These are phyloP conservation scores for Abrus precatorius DNA, from an alignment of 306 rosid genomes.

Conservation along the genomic window DNA sequence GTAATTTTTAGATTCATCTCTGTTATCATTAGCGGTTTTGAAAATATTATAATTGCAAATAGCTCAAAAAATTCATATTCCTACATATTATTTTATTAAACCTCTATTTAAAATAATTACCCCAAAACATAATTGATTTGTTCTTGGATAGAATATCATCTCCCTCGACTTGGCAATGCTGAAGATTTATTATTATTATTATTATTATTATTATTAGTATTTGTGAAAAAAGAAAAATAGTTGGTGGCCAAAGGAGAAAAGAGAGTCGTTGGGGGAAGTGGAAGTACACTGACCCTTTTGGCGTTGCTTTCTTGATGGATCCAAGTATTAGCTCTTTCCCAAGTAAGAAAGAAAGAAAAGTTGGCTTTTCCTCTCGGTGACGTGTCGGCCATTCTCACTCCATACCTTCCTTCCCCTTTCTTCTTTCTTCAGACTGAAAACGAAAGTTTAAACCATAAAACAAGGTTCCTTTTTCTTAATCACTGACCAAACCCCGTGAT, in stretches of 20 bases:
- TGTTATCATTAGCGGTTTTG: too few relatives aligned
- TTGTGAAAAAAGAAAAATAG: background rate
- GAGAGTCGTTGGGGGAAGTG: slow-evolving; percentile 15
- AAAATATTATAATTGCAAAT: too few relatives aligned
- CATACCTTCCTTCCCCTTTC: slow-evolving; percentile 56
- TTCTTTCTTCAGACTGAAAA: slow-evolving; percentile 21
- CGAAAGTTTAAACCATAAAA: background rate
- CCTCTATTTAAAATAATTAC: too few relatives aligned
- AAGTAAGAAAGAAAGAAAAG: slow-evolving; percentile 22
- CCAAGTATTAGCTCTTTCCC: slow-evolving; percentile 3
- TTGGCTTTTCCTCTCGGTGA: slow-evolving; percentile 47
- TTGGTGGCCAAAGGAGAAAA: background rate
- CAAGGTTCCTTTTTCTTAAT: slow-evolving; percentile 27
- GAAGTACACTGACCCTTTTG: slow-evolving; percentile 20
- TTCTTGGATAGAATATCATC: too few relatives aligned
- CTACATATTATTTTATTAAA: too few relatives aligned
- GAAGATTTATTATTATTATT: background rate
- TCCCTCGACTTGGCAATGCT: too few relatives aligned
- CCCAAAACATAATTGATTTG: too few relatives aligned
- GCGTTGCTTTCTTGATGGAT: background rate
- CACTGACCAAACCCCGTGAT: slow-evolving; percentile 18
- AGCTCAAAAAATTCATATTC: too few relatives aligned
- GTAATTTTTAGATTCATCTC: too few relatives aligned
- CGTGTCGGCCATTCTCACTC: slow-evolving; percentile 61
- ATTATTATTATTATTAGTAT: background rate